Percentiles rank a stretch among this genome's conserved stretches.
Evolutionary conservation across 2,329 filamentous ascomycete species (phyloP).

Genomic region (Truncatella angustata): DNA sequence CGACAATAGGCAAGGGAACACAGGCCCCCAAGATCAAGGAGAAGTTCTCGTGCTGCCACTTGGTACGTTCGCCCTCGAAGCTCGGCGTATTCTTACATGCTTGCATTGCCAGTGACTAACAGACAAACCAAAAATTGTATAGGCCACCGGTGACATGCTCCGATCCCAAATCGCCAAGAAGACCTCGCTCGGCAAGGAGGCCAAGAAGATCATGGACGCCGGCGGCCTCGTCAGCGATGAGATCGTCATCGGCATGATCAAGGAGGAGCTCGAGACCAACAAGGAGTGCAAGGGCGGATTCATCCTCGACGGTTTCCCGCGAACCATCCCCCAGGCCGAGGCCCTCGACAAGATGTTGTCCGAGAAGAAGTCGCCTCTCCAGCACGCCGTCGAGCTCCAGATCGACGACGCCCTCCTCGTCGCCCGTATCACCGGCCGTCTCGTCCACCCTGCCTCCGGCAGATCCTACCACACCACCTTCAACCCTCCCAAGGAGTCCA

Average conservation of each 20-base stretch:
- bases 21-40: conserved; percentile 98
- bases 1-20: conserved; percentile 83
- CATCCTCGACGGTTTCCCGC: conserved; percentile 98
- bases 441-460: conserved; percentile 93
- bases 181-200: conserved; percentile 88
- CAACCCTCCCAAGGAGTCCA: conserved; percentile 90
- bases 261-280: conserved; percentile 92
- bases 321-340: conserved; percentile 93
- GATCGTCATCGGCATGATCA: conserved; percentile 99
- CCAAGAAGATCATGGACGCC: conserved; percentile 99
- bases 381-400: conserved; percentile 94
- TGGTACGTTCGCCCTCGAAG: no score
- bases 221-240: conserved; percentile 97
- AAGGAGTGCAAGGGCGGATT: conserved; percentile 96
- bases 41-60: conserved; percentile 93
- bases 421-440: conserved; percentile 90
- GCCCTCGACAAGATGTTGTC: conserved; percentile 90
- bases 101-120: conserved; percentile 3
- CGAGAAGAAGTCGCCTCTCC: conserved; percentile 75
- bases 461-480: conserved; percentile 98
- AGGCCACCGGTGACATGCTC: conserved; percentile 99
- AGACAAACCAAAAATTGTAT: conserved; percentile 11
- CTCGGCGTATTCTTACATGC: no score
- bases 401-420: conserved; percentile 95
- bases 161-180: conserved; percentile 98